Base-by-base conservation (phyloP, 176 grass and related monocot species). In the Raddia distichophylla region DNA sequence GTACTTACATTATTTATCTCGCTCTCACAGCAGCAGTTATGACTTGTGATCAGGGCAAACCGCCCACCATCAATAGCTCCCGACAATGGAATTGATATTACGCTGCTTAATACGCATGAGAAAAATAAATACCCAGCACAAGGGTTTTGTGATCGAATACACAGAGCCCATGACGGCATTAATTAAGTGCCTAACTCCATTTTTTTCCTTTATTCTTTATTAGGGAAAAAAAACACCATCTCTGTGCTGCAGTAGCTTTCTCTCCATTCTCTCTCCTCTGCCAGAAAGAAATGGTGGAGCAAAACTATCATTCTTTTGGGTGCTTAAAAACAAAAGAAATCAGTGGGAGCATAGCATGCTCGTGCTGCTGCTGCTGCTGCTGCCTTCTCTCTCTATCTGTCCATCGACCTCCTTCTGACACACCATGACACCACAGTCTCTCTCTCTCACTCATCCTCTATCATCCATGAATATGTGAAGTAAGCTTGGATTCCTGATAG, bases 401-500 rank as follows among this genome's bases (percentile, higher is more conserved):
- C 46, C 83, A 60, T 82, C 59, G 19, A 46, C 63, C 59, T 73
- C 69, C 67, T 60, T 81, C 87, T 92, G 90, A 95, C 93, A 95
- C 69, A 52, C 63, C 66, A 78, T 65, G 79, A 95, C 69, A 52
- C 63, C 66, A 78, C 70, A 82, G 74, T 86, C 8, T 49, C 10
- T 46, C 48, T 85, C 61, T 80, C 73, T 80, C 10, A 7, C 71
- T 56, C 73, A 53, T 73, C 75, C 64, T 86, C 70, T 69, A 74
- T 75, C 73, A 74, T 83, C 74, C 45, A 62, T 88, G 75, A 27
- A 27, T 27, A 27, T 27, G 27, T 27, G 27, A 87, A 78, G 80
- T 84, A 91, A 87, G 84, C 76, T 91, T 87, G 89, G 84, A 86
- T 98, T 90, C 82, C 90, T 93, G 92, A 89, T 87, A 93, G 86